Conservation (phyloP, 2,329 filamentous ascomycete genomes). For the Triangularia setosa region DNA sequence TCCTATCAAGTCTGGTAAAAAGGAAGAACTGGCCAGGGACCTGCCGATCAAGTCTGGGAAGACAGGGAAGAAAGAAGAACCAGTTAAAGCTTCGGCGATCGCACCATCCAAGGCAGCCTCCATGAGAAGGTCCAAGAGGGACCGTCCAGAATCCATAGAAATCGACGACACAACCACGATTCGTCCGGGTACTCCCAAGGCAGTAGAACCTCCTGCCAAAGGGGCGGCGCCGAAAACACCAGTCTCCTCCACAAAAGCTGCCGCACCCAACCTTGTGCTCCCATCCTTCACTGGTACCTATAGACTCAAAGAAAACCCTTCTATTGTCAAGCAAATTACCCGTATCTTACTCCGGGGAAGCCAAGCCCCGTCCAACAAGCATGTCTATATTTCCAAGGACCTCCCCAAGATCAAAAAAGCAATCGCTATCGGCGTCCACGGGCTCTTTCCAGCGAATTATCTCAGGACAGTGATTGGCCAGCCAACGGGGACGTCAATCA, state of each 20-base stretch:
- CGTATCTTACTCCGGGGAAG: slow-evolving; percentile 54
- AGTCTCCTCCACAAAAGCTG: slow-evolving; percentile 34
- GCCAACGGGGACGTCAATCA: slow-evolving; percentile 89
- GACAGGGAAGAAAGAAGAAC: slow-evolving; percentile 36
- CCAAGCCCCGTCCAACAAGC: slow-evolving; percentile 53
- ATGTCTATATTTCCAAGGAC: slow-evolving; percentile 68
- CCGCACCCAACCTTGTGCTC: slow-evolving; percentile 59
- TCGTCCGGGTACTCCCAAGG: slow-evolving; percentile 34
- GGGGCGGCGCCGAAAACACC: slow-evolving; percentile 21
- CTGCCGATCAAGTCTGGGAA: slow-evolving; percentile 31
- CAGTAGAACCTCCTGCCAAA: slow-evolving; percentile 24
- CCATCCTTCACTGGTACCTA: slow-evolving; percentile 70
- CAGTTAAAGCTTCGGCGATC: neutral
- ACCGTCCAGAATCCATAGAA: slow-evolving; percentile 47
- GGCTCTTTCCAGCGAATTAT: slow-evolving; percentile 83
- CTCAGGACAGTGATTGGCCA: slow-evolving; percentile 90
- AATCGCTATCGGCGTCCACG: slow-evolving; percentile 89
- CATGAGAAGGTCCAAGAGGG: slow-evolving; percentile 36
- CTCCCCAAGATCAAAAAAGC: slow-evolving; percentile 75
- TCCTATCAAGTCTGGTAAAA: slow-evolving; percentile 29
- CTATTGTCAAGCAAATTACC: slow-evolving; percentile 64
- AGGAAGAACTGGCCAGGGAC: slow-evolving; percentile 30
- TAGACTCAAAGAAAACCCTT: slow-evolving; percentile 61
- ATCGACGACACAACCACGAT: slow-evolving; percentile 37
- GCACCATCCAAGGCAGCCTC: slow-evolving; percentile 12